Evolutionary conservation across 768 basidiomycete species (phyloP).

Genomic region (Amanita polypyramis): DNA sequence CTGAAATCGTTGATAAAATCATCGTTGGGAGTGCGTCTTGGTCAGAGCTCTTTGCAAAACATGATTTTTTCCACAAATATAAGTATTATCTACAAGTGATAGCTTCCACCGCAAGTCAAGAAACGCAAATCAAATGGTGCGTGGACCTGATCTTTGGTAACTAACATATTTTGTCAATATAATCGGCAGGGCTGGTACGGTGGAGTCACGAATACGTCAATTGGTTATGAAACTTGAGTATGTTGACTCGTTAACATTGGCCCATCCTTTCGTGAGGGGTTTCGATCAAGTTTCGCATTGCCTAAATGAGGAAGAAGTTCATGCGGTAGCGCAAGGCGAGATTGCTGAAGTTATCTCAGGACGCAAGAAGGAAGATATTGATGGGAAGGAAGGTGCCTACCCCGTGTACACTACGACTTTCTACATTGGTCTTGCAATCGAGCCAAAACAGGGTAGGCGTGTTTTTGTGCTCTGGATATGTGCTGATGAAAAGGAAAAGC

Average conservation of each 20-base stretch:
- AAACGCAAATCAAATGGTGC: constrained; percentile 91
- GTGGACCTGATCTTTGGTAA: constrained; percentile 14
- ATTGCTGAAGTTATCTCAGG: constrained; percentile 61
- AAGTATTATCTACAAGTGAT: constrained; percentile 94
- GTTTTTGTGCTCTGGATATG: constrained; percentile 1
- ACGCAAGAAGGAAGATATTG: constrained; percentile 70
- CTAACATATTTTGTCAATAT: neutral
- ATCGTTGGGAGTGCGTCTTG: constrained; percentile 75
- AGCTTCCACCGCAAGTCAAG: constrained; percentile 74
- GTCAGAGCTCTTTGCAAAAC: constrained; percentile 90
- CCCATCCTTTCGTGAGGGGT: constrained; percentile 93
- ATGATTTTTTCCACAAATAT: constrained; percentile 97
- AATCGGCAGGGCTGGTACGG: constrained; percentile 69
- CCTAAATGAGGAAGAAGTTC: constrained; percentile 77
- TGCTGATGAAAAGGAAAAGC: constrained; percentile 31
- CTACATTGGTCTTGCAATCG: constrained; percentile 90
- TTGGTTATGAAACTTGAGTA: constrained; percentile 97
- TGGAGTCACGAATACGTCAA: constrained; percentile 92
- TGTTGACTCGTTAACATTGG: constrained; percentile 82
- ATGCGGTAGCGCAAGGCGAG: constrained; percentile 81
- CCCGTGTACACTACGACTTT: constrained; percentile 95
- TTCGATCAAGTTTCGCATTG: constrained; percentile 86
- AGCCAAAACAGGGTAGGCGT: constrained; percentile 77
- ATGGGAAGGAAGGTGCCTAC: constrained; percentile 63
- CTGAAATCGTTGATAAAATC: constrained; percentile 89